Evolutionary conservation across 2,329 filamentous ascomycete genomes (phyloP), one percentile per base, ranked within the genome.

Genomic region (Plectosphaerella sp.): DNA sequence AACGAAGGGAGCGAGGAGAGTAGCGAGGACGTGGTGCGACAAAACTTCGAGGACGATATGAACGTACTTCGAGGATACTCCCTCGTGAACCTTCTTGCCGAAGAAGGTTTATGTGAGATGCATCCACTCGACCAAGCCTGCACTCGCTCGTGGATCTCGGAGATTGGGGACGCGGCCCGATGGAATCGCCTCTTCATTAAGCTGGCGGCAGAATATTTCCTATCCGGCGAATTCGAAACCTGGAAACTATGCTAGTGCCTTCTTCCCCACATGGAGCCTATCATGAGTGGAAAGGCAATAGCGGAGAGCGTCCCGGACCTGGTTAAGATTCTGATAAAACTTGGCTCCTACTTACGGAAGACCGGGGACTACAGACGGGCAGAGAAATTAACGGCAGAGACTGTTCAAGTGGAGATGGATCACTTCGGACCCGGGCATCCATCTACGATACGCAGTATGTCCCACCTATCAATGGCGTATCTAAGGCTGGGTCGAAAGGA

Each of bases 121-220:
- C 73, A 77, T 57, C 43, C 54, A 8, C 62, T 77, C 3, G 72
- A 75, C 18, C 56, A 63, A 11, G 59, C 61, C 24, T 64, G 60
- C 28, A 63, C 55, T 3, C 47, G 46, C 5, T 12, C 36, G 1
- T 64, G 60, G 62, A 52, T 62, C n/a, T 53, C 46, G 8, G 22
- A 53, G 18, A 48, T 43, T n/a, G 52, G 52, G 3, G 9, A 49
- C 20, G 6, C 8, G 2, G 33, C 42, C 3, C 12, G 12, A 36
- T 62, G 52, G 58, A 50, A 48, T 2, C 16, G 25, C 20, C 37
- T 52, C 1, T 60, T 61, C 18, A 47, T 60, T 5, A 14, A 48
- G 1, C 42, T 55, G 0, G 52, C 55, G 2, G 24, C 53, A 24
- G 11, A 47, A 22, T 45, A 57, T 36, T 53, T 59, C 36, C 58